Base-by-base conservation (phyloP, 768 basidiomycete genomes). In the Fistulinella prunicolor region DNA sequence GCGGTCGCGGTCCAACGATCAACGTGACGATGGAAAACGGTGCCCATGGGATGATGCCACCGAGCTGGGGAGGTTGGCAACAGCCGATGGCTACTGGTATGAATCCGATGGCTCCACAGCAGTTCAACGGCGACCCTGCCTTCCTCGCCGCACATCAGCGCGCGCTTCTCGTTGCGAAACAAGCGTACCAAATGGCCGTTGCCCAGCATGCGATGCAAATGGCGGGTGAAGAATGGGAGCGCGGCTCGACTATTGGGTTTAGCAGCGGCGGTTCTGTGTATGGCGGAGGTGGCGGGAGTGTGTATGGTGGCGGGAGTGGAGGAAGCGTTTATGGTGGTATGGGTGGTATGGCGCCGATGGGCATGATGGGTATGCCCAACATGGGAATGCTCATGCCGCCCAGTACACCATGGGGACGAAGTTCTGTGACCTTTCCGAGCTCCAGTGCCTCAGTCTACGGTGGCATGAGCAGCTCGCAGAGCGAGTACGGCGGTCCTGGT, bases 221-320 rank as follows among this genome's bases (percentile, higher is more conserved):
- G 8, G 91, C 91, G n/a, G 89, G 79, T 17, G 91, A 93, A 26
- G 89, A 93, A 62, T 94, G 91, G 91, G 91, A 94, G 62, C 82
- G 90, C 28, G 78, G 81, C 7, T 89, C 87, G 44, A 79, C 71
- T 30, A 54, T 76, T 23, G 72, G 80, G 16, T 72, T 69, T 51
- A 71, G 71, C 14, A 58, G 65, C 7, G 62, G 61, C 34, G 72
- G 69, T 21, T 66, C 68, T 35, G 65, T 63, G 24, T 69, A 68
- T 38, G 65, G 67, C n/a, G 65, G 66, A 9, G 73, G 74, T 30
- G 77, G 76, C 52, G 73, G 76, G 40, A 59, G 62, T 46, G 59
- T 66, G 20, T 68, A 67, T n/a, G 63, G 67, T 41, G 63, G 62
- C 3, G 62, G 63, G 30, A 69, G 69, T 44, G 67, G 73, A 3